Conservation (phyloP, 2,329 filamentous ascomycete genomes). For the Fusarium decemcellulare region DNA sequence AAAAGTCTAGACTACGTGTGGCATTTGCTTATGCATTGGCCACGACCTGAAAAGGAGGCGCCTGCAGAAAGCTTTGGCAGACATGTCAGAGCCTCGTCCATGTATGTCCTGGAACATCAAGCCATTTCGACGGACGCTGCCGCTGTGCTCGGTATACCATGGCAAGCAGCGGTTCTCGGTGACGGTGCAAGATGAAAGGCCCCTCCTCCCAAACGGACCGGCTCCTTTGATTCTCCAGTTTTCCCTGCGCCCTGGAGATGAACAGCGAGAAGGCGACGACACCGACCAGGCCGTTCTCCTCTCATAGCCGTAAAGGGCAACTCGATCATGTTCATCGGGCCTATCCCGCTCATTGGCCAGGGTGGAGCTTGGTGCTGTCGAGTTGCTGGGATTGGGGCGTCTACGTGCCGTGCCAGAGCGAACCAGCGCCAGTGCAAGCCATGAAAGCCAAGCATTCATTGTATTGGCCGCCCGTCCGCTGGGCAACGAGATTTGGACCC, state of each 20-base stretch:
- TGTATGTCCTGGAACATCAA: conserved; percentile 2
- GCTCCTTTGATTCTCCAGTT: conserved; percentile 33
- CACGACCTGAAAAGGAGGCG: conserved; percentile 19
- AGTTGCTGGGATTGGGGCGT: conserved; percentile 27
- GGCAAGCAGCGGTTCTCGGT: conserved; percentile 41
- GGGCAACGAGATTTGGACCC: conserved; percentile 38
- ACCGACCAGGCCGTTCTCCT: conserved; percentile 17
- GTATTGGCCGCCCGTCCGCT: conserved; percentile 5
- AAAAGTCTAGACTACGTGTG: conserved; percentile 24
- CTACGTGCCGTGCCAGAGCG: conserved; percentile 11
- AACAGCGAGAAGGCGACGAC: conserved; percentile 3
- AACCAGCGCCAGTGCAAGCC: conserved; percentile 1
- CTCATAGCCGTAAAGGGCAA: conserved; percentile 32
- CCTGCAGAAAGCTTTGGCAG: conserved; percentile 9
- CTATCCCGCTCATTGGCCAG: conserved; percentile 24
- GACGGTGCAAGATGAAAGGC: conserved; percentile 16
- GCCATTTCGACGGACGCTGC: conserved; percentile 27
- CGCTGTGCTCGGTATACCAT: conserved; percentile 39
- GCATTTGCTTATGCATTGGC: conserved; percentile 31
- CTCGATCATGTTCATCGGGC: conserved; percentile 13
- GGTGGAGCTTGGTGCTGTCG: background rate
- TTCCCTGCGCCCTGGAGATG: conserved; percentile 23
- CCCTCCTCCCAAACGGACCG: conserved; percentile 32
- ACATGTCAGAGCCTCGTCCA: conserved; percentile 14
- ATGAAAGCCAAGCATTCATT: conserved; percentile 1